Conservation (phyloP, 2,329 filamentous ascomycete genomes). For the Graphilbum sp. region DNA sequence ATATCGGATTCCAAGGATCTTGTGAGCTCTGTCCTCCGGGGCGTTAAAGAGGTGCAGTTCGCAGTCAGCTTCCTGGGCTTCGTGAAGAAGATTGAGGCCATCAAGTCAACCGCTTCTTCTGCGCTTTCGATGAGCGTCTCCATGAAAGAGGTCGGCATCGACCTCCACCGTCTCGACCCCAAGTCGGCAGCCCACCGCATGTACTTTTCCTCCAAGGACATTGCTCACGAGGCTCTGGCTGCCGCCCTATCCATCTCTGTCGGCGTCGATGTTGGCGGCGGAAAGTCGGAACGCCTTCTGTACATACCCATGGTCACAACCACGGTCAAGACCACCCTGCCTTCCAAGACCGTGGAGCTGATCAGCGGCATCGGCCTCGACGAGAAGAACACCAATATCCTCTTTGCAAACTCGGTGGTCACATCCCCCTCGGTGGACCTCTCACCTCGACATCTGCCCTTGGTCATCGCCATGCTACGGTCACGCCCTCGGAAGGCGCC, state of each 20-base stretch:
- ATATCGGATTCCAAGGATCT: slow-evolving; percentile 91
- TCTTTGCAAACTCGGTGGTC: slow-evolving; percentile 90
- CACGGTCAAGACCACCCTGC: slow-evolving; percentile 81
- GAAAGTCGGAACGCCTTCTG: slow-evolving; percentile 68
- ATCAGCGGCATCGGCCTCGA: slow-evolving; percentile 53
- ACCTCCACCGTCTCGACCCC: slow-evolving; percentile 78
- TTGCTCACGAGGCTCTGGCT: slow-evolving; percentile 85
- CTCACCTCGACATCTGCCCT: slow-evolving; percentile 77
- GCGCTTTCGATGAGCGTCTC: slow-evolving; percentile 64
- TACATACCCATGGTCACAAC: slow-evolving; percentile 98
- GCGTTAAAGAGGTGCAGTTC: slow-evolving; percentile 93
- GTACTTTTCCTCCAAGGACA: slow-evolving; percentile 88
- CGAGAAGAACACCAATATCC: slow-evolving; percentile 86
- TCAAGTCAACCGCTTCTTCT: slow-evolving; percentile 50
- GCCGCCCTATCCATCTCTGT: slow-evolving; percentile 87
- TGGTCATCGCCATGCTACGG: slow-evolving; percentile 62
- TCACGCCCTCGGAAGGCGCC: slow-evolving; percentile 18
- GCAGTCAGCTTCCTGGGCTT: slow-evolving; percentile 82
- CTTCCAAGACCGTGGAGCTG: slow-evolving; percentile 82
- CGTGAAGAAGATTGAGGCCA: slow-evolving; percentile 58
- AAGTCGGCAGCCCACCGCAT: slow-evolving; percentile 91
- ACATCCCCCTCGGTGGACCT: slow-evolving; percentile 92
- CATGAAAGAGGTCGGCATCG: slow-evolving; percentile 92
- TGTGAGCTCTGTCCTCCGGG: slow-evolving; percentile 71
- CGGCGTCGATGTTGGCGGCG: slow-evolving; percentile 78